phyloP scores from a whole-genome alignment of 441 rosid genomes.

The Bocquillonia castaneifolia region DNA sequence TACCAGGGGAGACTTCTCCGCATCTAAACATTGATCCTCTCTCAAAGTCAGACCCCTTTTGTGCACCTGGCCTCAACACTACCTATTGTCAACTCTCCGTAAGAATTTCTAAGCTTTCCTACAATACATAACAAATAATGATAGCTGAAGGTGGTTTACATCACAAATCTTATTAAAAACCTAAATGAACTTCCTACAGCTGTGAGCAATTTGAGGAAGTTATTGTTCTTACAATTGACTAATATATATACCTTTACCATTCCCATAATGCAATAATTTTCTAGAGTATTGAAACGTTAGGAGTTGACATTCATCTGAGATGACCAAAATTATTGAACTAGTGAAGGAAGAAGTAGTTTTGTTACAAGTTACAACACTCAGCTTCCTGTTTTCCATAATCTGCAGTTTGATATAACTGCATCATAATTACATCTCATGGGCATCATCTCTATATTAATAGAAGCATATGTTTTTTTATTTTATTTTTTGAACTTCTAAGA shows the following conservation, averaged over 20 bases:
- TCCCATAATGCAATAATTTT: too few species aligned
- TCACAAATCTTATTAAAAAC: too few species aligned
- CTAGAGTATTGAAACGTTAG: too few species aligned
- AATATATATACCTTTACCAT: too few species aligned
- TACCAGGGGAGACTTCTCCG: too few species aligned
- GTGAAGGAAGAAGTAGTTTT: background rate
- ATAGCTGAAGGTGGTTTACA: background rate
- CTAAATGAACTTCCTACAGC: too few species aligned
- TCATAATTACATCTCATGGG: too few species aligned
- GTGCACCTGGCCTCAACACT: background rate
- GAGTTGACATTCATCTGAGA: background rate
- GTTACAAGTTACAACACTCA: background rate
- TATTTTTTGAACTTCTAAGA: background rate
- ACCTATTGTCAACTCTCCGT: background rate
- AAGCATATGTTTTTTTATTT: background rate
- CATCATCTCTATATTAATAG: background rate
- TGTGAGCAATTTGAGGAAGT: too few species aligned
- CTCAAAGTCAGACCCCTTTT: background rate
- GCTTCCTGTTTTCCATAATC: too few species aligned
- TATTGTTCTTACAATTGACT: too few species aligned
- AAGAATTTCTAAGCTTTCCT: background rate
- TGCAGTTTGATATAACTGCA: too few species aligned
- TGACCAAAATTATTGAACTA: constrained; percentile 7
- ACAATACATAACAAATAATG: background rate
- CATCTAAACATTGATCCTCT: too few species aligned